Conservation (phyloP, 345 rosid genomes). For the Hibiscus syriacus region DNA sequence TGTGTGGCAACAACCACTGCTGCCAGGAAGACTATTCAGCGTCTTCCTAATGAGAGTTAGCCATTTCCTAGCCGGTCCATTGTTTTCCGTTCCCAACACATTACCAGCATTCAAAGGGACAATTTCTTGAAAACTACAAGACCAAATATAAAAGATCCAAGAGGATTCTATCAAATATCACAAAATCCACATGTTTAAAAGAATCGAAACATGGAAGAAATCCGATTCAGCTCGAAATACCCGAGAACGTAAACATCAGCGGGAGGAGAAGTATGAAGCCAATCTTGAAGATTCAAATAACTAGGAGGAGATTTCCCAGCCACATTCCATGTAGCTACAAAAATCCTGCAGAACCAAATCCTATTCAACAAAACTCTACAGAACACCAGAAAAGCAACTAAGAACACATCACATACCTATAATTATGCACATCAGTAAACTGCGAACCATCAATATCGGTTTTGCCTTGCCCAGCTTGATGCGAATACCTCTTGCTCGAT, state of each 20-base stretch:
- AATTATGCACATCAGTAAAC: conserved; percentile 56
- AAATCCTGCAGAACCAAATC: conserved; percentile 48
- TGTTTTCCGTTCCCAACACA: conserved; percentile 89
- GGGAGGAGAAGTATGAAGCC: conserved; percentile 92
- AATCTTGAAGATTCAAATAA: conserved; percentile 75
- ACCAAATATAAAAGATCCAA: conserved; percentile 4
- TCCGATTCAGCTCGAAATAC: conserved; percentile 25
- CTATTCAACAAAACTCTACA: neutral
- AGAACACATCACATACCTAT: conserved; percentile 33
- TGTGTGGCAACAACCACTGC: conserved; percentile 44
- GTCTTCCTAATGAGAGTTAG: conserved; percentile 74
- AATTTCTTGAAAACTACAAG: conserved; percentile 85
- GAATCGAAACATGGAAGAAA: neutral
- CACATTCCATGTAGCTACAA: conserved; percentile 98
- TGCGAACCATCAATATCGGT: conserved; percentile 52
- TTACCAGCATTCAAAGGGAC: conserved; percentile 98
- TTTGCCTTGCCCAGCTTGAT: conserved; percentile 46
- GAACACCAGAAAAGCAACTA: neutral
- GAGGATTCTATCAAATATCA: neutral
- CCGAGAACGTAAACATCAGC: conserved; percentile 97
- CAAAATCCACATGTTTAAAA: neutral
- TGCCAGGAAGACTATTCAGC: conserved; percentile 73
- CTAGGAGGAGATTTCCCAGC: conserved; percentile 96
- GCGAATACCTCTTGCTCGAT: conserved; percentile 38
- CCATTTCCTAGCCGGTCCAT: conserved; percentile 97